Percentiles rank a stretch among this genome's conserved stretches.
Evolutionary conservation across 176 grass and related monocot genomes (phyloP).

Genomic region (Carex kokanica): DNA sequence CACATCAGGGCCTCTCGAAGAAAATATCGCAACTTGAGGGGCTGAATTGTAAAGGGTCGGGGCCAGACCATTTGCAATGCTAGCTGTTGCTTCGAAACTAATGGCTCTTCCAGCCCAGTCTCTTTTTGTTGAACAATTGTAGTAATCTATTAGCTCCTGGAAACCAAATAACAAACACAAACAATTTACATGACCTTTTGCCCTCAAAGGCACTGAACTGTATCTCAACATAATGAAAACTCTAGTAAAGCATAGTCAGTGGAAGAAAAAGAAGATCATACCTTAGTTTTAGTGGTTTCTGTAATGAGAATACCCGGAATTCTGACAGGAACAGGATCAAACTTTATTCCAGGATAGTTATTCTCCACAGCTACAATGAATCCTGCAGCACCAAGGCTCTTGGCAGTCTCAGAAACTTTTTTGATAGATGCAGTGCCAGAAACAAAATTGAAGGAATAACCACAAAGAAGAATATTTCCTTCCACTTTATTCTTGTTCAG

Average conservation of each 20-base stretch:
- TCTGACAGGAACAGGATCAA: conserved; percentile 92
- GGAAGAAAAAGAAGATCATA: conserved; percentile 31
- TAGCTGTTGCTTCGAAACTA: conserved; percentile 62
- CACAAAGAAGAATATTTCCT: conserved; percentile 90
- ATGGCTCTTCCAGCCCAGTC: conserved; percentile 88
- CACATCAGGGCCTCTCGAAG: conserved; percentile 93
- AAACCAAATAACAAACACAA: conserved; percentile 22
- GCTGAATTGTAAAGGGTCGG: conserved; percentile 90
- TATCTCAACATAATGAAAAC: conserved; percentile 5
- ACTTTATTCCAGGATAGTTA: conserved; percentile 90
- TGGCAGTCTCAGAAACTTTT: conserved; percentile 84
- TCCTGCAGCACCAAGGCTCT: conserved; percentile 74
- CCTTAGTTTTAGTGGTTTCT: conserved; percentile 79
- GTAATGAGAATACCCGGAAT: conserved; percentile 92
- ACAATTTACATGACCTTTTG: background rate
- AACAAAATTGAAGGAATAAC: conserved; percentile 97
- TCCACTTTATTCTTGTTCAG: conserved; percentile 80
- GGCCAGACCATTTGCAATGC: conserved; percentile 86
- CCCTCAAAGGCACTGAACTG: background rate
- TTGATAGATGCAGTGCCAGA: conserved; percentile 96
- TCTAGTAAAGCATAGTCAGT: background rate
- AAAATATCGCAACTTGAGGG: conserved; percentile 91
- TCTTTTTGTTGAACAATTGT: conserved; percentile 84
- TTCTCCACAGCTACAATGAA: conserved; percentile 93
- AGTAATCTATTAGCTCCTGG: conserved; percentile 95